Evolutionary conservation across 768 basidiomycete species (phyloP).

Genomic region (Leccinum pellstonianum): DNA sequence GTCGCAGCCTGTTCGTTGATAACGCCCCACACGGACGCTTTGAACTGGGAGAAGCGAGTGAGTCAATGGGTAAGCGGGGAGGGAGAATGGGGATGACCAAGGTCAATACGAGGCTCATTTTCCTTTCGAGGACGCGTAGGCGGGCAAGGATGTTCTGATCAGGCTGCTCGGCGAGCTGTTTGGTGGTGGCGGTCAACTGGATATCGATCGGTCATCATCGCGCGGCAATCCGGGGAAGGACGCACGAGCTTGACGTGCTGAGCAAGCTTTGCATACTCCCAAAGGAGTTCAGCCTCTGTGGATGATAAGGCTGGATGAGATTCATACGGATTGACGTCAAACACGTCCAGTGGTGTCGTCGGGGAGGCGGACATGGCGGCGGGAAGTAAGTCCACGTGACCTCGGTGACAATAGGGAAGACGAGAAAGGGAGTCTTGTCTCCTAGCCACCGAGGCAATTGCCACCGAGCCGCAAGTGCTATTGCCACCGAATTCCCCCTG

Average conservation of each 20-base stretch:
- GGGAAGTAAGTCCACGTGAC: background rate
- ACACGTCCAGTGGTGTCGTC: constrained; percentile 14
- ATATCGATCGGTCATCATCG: background rate
- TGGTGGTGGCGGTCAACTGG: constrained; percentile 69
- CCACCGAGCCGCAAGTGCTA: background rate
- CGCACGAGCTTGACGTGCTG: constrained; percentile 76
- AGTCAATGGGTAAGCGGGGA: background rate
- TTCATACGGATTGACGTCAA: constrained; percentile 69
- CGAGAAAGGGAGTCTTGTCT: background rate
- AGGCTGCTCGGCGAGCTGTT: constrained; percentile 67
- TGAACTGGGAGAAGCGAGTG: constrained; percentile 58
- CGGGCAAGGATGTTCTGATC: constrained; percentile 75
- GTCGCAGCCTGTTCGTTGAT: constrained; percentile 70
- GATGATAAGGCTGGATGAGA: constrained; percentile 63
- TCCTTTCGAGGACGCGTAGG: constrained; percentile 81
- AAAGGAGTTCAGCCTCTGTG: constrained; percentile 77
- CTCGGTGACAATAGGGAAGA: background rate
- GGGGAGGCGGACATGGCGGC: background rate
- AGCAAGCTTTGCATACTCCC: constrained; percentile 90
- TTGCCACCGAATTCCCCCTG: constrained; percentile 1
- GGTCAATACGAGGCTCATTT: constrained; percentile 94
- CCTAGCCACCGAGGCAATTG: background rate
- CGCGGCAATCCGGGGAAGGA: background rate
- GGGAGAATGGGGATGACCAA: constrained; percentile 48
- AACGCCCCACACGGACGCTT: constrained; percentile 94